Evolutionary conservation across 2,329 filamentous ascomycete genomes (phyloP), one percentile per base, ranked within the genome.

Genomic region (Aspergillus aculeatus): DNA sequence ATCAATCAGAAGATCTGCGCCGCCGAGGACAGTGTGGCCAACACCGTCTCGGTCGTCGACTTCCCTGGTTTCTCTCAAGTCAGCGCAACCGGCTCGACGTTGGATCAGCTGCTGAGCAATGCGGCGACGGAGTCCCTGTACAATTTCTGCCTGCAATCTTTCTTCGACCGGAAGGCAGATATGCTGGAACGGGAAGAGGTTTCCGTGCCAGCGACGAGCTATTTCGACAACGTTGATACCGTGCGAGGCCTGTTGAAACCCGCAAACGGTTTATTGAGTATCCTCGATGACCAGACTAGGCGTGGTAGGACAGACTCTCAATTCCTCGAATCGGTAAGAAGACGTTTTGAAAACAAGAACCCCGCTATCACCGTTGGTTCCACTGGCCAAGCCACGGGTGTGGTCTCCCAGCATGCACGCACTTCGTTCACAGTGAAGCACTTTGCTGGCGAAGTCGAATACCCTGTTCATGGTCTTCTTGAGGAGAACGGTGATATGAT

Each of bases 401-500:
- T 96, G 75, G 81, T 89, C 53, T 94, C 93, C 0, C 89, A 91
- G 62, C 96, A 96, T 75, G 83, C 86, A 0, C 83, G 90, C 0
- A 89, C 92, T 5, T 85, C 85, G 10, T 99, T 99, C 78, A 93
- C 92, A 0, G 88, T 99, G 58, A 92, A 90, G 75, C 95, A 99
- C 76, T 99, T 96, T 75, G 94, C 94, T 44, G 95, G 95, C 54
- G 95, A 98, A 73, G 91, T 99, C 5, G 95, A 99, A 62, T 99
- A 99, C 72, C 88, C 91, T 2, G 85, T 96, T 62, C 89, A 89
- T 68, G 91, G 91, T 5, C 80, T 99, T 23, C 84, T 98, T 2
- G 95, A 99, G 75, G 93, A 96, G 77, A 99, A 99, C 66, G 92
- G 93, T 56, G 95, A 99, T 74, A 87, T 96, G 63, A 95, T 99